These are phyloP conservation scores for Rhizophagus sp. DNA, from an alignment of 192 early-diverging fungal species.

Conservation along the genomic window DNA sequence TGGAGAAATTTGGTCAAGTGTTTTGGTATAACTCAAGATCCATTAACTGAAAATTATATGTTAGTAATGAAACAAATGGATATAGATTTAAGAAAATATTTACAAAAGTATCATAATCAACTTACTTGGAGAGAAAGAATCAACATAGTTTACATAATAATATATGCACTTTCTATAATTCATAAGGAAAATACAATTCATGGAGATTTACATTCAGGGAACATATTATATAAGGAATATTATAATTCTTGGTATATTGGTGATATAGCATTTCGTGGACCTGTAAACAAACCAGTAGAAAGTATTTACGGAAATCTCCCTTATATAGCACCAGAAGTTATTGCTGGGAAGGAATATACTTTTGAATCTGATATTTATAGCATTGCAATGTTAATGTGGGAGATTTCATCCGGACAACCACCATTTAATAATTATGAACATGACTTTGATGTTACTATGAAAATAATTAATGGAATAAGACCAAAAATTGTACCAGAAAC, in stretches of 20 bases:
- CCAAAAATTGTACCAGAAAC: not conserved
- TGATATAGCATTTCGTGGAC: not conserved
- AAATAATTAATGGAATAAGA: not conserved
- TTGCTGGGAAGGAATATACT: not conserved
- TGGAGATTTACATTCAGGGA: not conserved
- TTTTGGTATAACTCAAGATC: not conserved
- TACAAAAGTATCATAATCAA: not conserved
- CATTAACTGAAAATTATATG: not conserved
- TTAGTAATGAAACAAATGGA: not conserved
- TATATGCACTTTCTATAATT: not conserved
- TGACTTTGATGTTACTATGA: not conserved
- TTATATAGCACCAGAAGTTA: not conserved
- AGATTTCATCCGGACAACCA: not conserved
- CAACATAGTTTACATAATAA: not conserved
- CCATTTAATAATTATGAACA: not conserved
- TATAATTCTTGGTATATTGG: not conserved
- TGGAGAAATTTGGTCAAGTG: not conserved
- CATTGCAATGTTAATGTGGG: not conserved
- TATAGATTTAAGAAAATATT: not conserved
- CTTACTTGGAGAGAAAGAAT: not conserved
- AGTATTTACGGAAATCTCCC: not conserved
- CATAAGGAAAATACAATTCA: not conserved
- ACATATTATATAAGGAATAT: not conserved
- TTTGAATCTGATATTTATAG: not conserved
- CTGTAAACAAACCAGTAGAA: not conserved